A percentile compares a stretch with the other conserved stretches of the same genome.
Conservation (phyloP, 202 grass and related monocot species). For the Brachypodium distachyon region DNA sequence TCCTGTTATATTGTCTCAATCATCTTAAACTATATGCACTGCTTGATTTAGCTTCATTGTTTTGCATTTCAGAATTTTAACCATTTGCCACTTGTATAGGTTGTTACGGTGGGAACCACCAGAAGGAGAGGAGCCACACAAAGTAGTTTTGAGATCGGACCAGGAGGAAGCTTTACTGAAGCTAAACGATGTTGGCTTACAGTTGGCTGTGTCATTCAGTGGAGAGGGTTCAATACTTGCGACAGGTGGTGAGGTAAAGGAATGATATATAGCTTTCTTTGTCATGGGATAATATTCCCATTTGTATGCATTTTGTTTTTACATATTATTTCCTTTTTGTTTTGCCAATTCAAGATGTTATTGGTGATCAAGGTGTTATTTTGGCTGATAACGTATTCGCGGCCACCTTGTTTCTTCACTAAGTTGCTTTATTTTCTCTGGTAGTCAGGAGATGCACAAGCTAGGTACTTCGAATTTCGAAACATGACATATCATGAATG, state of each 20-base stretch:
- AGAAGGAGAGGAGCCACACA: conserved; percentile 19
- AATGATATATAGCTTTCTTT: neutral
- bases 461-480: neutral
- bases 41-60: neutral
- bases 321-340: neutral
- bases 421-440: neutral
- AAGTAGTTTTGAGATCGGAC: conserved; percentile 42
- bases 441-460: neutral
- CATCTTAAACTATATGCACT: neutral
- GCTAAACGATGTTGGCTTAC: conserved; percentile 55
- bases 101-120: conserved; percentile 61
- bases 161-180: conserved; percentile 41
- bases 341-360: neutral
- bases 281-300: neutral
- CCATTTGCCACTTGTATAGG: conserved; percentile 35
- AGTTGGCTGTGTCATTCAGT: conserved; percentile 74
- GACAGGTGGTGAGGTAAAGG: conserved; percentile 69
- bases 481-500: neutral
- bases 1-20: neutral
- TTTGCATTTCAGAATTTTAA: neutral
- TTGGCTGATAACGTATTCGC: neutral
- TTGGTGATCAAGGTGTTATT: neutral
- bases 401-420: neutral
- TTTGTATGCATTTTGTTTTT: neutral
- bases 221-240: conserved; percentile 75